Evolutionary conservation across 2,329 filamentous ascomycete genomes (phyloP).

Genomic region (Pseudomassariella vexata): DNA sequence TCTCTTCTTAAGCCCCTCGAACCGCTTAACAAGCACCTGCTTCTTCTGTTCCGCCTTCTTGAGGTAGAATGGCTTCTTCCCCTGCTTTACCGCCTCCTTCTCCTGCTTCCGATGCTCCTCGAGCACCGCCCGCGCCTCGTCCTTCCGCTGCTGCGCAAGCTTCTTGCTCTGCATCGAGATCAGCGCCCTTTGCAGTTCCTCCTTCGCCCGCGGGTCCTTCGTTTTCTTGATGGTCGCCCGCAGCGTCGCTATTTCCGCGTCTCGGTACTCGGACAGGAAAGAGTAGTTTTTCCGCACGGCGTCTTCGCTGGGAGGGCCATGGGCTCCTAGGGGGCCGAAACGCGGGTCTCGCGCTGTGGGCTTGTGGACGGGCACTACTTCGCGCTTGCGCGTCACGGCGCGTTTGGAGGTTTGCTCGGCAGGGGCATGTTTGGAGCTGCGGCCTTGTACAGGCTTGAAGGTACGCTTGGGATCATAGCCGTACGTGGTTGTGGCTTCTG

Average conservation of each 20-base stretch:
- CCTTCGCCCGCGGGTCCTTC: slow-evolving; percentile 41
- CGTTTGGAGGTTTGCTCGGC: slow-evolving; percentile 75
- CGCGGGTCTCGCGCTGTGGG: slow-evolving; percentile 70
- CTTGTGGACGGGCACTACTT: slow-evolving; percentile 60
- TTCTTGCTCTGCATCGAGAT: slow-evolving; percentile 73
- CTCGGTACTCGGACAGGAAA: slow-evolving; percentile 83
- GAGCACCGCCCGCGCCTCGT: slow-evolving; percentile 63
- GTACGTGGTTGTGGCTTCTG: slow-evolving; percentile 31
- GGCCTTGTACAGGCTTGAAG: slow-evolving; percentile 27
- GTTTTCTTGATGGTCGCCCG: slow-evolving; percentile 60
- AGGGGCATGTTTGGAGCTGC: slow-evolving; percentile 83
- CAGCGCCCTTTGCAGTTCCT: slow-evolving; percentile 66
- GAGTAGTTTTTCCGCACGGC: slow-evolving; percentile 69
- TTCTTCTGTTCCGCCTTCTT: slow-evolving; percentile 93
- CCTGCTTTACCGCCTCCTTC: slow-evolving; percentile 77
- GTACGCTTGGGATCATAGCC: slow-evolving; percentile 13
- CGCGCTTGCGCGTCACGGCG: slow-evolving; percentile 75
- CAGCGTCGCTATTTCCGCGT: slow-evolving; percentile 74
- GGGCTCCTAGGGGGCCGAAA: slow-evolving; percentile 64
- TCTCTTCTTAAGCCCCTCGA: slow-evolving; percentile 75
- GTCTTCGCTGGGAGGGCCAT: slow-evolving; percentile 44
- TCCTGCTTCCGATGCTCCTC: slow-evolving; percentile 75
- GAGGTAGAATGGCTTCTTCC: slow-evolving; percentile 88
- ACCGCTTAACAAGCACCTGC: slow-evolving; percentile 71
- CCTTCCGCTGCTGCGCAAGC: slow-evolving; percentile 64